Evolutionary conservation across 495 filamentous ascomycete species (phyloP).

Genomic region (Schizothecium vesticola): DNA sequence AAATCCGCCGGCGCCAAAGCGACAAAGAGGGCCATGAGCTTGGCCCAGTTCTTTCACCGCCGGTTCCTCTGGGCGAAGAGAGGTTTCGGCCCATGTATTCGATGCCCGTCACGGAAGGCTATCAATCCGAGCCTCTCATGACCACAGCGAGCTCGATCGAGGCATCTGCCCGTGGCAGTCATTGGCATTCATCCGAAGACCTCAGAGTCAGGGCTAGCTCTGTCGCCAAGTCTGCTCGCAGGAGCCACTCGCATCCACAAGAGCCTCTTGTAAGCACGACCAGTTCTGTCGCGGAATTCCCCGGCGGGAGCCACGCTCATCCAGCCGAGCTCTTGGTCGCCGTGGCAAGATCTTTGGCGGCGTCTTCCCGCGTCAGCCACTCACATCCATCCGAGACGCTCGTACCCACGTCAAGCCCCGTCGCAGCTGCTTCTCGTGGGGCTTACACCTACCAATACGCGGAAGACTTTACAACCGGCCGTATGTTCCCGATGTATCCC

Average conservation of each 20-base stretch:
- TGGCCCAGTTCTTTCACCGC: neutral
- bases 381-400: neutral
- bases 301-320: neutral
- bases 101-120: slow-evolving; percentile 13
- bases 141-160: neutral
- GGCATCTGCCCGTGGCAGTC: neutral
- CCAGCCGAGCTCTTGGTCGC: neutral
- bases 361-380: neutral
- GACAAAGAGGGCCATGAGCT: slow-evolving; percentile 10
- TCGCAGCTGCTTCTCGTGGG: neutral
- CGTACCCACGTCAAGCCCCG: slow-evolving; percentile 8
- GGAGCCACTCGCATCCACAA: neutral
- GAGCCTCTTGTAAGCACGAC: neutral
- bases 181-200: neutral
- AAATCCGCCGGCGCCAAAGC: slow-evolving; percentile 20
- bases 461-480: neutral
- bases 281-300: neutral
- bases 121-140: slow-evolving; percentile 21
- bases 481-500: slow-evolving; percentile 12
- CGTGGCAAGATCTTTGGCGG: neutral
- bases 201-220: neutral
- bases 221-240: neutral
- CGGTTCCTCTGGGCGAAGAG: slow-evolving; percentile 20
- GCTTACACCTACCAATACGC: neutral
- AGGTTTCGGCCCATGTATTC: slow-evolving; percentile 16